Percentiles rank a stretch among this genome's conserved stretches.
These are phyloP conservation scores for Guadua angustifolia DNA, from an alignment of 176 grass and related monocot genomes.

Conservation along the genomic window DNA sequence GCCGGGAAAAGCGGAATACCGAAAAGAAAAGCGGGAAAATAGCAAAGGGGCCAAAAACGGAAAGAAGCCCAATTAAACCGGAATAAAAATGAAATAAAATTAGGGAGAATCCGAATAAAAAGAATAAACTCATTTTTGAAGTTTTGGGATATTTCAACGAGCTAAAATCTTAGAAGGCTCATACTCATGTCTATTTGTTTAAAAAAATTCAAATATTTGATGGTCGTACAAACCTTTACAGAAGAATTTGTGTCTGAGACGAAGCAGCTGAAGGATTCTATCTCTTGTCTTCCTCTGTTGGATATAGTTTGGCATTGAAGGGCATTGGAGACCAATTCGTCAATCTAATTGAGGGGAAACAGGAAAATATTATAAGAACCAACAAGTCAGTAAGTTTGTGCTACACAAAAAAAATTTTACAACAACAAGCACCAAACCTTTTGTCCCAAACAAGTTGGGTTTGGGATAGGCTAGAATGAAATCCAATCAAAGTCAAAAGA, in stretches of 20 bases:
- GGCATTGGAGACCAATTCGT: conserved; percentile 62
- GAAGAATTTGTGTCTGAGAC: conserved; percentile 67
- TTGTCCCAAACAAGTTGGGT: too few relatives aligned
- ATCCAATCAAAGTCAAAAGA: too few relatives aligned
- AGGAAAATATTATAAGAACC: conserved; percentile 12
- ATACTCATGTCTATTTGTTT: background rate
- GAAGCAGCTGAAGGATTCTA: conserved; percentile 69
- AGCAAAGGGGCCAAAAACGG: too few relatives aligned
- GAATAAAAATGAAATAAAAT: too few relatives aligned
- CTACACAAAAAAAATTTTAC: background rate
- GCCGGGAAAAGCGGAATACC: too few relatives aligned
- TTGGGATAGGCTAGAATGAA: too few relatives aligned
- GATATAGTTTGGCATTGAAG: conserved; percentile 57
- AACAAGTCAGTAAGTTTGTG: conserved; percentile 15
- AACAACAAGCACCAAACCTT: too few relatives aligned
- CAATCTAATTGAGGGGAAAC: conserved; percentile 58
- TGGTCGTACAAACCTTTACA: conserved; percentile 65
- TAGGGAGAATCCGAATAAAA: too few relatives aligned
- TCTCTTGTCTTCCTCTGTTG: conserved; percentile 63
- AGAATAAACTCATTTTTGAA: too few relatives aligned
- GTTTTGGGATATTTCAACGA: too few relatives aligned
- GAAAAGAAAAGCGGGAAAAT: too few relatives aligned
- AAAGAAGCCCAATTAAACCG: too few relatives aligned
- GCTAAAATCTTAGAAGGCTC: background rate
- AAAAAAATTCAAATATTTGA: conserved; percentile 30